These are phyloP conservation scores for Catharanthus roseus DNA, from an alignment of 257 asterid species.

Conservation along the genomic window DNA sequence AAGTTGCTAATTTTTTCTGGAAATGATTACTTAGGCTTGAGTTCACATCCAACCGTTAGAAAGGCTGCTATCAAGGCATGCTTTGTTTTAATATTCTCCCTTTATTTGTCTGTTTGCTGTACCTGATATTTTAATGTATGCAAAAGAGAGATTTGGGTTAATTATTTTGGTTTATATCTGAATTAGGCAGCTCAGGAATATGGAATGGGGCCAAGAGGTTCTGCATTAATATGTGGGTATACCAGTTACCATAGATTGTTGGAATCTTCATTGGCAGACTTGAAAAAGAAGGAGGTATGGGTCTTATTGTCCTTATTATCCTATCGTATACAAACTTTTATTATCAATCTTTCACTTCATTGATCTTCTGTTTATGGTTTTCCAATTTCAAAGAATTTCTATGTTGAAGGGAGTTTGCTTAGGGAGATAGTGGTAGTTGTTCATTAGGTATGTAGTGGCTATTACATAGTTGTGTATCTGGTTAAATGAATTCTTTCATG, in stretches of 20 bases:
- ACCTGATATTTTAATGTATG: not conserved
- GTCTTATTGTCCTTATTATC: not conserved
- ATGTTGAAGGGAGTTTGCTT: not conserved
- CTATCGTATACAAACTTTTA: not conserved
- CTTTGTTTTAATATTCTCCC: not conserved
- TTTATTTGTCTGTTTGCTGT: not conserved
- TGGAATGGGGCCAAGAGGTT: conserved; percentile 99
- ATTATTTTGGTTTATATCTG: conserved; percentile 3
- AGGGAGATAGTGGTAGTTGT: not conserved
- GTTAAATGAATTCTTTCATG: not conserved
- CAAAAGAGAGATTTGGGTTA: conserved; percentile 3
- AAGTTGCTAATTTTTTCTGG: conserved; percentile 78
- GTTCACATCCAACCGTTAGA: conserved; percentile 77
- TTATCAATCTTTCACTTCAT: not conserved
- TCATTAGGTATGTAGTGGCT: not conserved
- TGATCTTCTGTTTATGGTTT: not conserved
- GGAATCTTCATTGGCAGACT: conserved; percentile 72
- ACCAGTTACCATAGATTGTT: conserved; percentile 80
- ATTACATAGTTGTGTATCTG: not conserved
- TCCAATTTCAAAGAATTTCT: not conserved
- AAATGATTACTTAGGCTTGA: conserved; percentile 93
- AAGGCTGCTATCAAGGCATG: conserved; percentile 75
- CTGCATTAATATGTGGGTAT: conserved; percentile 93
- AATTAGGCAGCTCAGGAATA: conserved; percentile 74
- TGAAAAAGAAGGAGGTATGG: conserved; percentile 80